Evolutionary conservation across 192 early-diverging fungal species (phyloP), one percentile per base, ranked within the genome.

Genomic region (Pilaira anomala): DNA sequence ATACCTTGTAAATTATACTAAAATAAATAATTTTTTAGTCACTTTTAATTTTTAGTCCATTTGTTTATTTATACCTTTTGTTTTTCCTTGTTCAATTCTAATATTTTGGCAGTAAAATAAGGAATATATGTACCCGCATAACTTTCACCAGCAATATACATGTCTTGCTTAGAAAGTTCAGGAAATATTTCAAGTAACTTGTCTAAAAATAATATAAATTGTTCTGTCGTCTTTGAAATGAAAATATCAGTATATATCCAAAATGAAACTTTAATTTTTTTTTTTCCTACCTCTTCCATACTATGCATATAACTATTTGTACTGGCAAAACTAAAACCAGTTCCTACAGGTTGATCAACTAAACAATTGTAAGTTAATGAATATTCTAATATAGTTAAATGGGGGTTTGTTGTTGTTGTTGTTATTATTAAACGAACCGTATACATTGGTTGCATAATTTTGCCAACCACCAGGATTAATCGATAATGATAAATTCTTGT

Each of bases 311-410:
- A 78, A 18, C 62, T 61, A 53, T 51, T 74, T 21, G 19, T 63
- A 56, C 65, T 53, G 1, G 77, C 69, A 62, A 75, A 79, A 55
- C 85, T 87, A 25, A 85, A 82, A 16, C 85, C 85, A 44, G 83
- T 85, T 28, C 85, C 85, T 6, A 85, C 71, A 40, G 85, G 85
- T 45, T 86, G 85, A 62, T 87, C 85, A 49, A 87, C 85, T 85
- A 40, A 19, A 39, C 12, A 53, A 40, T 40, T n/a, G 6, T 24
- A 16, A 7, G 39, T 29, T 5, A 56, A 26, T 25, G 41, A 12
- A 55, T 12, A 40, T 8, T 8, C 7, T 40, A 5, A 40, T 40
- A 40, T 12, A n/a, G 44, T 16, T 18, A 46, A 16, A 46, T 14
- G 0, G 44, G 4, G 7, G n/a, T 48, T 12, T n/a, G n/a, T n/a